phyloP scores from a whole-genome alignment of 1,139 yeast genomes.

The Candida tunisiensis region DNA sequence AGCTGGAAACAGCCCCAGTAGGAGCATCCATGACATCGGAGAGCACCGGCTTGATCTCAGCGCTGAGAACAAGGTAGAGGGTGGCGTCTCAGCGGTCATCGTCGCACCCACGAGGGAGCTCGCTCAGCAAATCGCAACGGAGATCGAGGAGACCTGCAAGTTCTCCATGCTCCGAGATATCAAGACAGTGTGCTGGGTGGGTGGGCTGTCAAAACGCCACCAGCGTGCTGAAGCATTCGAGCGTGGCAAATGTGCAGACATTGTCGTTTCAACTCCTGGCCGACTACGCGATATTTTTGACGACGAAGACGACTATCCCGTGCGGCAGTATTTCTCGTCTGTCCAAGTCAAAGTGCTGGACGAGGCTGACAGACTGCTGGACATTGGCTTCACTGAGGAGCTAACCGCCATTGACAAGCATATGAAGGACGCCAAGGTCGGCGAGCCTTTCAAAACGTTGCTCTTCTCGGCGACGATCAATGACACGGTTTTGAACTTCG shows the following conservation, averaged over 20 bases:
- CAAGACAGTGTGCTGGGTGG: slow-evolving; percentile 60
- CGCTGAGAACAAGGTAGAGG: too few relatives aligned
- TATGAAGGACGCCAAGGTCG: slow-evolving; percentile 55
- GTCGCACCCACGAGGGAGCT: slow-evolving; percentile 88
- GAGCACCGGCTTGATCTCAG: too few relatives aligned
- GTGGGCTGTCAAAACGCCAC: slow-evolving; percentile 52
- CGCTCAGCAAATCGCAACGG: slow-evolving; percentile 65
- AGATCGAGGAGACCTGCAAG: slow-evolving; percentile 39
- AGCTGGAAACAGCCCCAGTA: slow-evolving; percentile 46
- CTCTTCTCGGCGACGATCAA: slow-evolving; percentile 85
- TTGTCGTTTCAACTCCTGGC: slow-evolving; percentile 91
- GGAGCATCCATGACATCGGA: too few relatives aligned
- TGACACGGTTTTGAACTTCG: slow-evolving; percentile 45
- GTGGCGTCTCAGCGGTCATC: too few relatives aligned
- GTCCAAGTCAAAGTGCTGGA: slow-evolving; percentile 65
- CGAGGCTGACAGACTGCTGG: slow-evolving; percentile 85
- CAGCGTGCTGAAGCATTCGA: too few relatives aligned
- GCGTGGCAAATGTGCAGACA: too few relatives aligned
- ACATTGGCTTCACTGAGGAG: slow-evolving; percentile 66
- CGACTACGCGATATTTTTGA: slow-evolving; percentile 59
- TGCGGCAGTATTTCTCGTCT: too few relatives aligned
- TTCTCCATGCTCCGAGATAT: slow-evolving; percentile 45
- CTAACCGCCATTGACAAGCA: too few relatives aligned
- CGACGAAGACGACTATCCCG: too few relatives aligned
- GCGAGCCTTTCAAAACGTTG: slow-evolving; percentile 47